These are phyloP conservation scores for Fusarium sp. DNA, from an alignment of 2,329 filamentous ascomycete species.

Conservation along the genomic window DNA sequence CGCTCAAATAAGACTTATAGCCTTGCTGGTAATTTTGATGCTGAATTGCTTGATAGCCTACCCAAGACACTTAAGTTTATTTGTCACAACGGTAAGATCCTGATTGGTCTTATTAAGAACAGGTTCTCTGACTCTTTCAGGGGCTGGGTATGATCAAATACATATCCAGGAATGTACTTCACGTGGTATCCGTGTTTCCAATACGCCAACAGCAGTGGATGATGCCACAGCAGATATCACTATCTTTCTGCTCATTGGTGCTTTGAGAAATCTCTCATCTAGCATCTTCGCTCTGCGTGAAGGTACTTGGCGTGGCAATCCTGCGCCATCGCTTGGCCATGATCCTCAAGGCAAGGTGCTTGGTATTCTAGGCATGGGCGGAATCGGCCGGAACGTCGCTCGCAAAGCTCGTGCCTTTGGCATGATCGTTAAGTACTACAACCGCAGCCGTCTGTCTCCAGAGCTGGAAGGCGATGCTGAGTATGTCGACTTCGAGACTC, in stretches of 20 bases:
- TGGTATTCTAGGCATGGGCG: conserved; percentile 87
- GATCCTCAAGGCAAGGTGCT: conserved; percentile 83
- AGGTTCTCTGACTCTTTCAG: conserved; percentile 53
- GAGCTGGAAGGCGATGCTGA: conserved; percentile 69
- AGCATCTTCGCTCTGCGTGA: conserved; percentile 74
- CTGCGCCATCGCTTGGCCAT: conserved; percentile 71
- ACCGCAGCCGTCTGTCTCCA: conserved; percentile 70
- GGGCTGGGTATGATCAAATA: conserved; percentile 88
- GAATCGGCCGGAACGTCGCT: conserved; percentile 83
- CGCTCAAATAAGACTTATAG: conserved; percentile 75
- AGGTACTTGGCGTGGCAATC: conserved; percentile 74
- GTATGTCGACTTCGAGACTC: conserved; percentile 79
- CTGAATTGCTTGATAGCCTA: conserved; percentile 72
- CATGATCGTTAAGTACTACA: conserved; percentile 81
- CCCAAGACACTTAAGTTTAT: conserved; percentile 68
- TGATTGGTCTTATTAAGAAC: neutral
- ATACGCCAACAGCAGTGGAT: conserved; percentile 83
- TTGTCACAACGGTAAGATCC: conserved; percentile 68
- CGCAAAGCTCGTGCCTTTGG: conserved; percentile 80
- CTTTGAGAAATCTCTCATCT: conserved; percentile 78
- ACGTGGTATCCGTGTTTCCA: conserved; percentile 77
- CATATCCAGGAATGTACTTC: conserved; percentile 78
- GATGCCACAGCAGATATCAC: conserved; percentile 85
- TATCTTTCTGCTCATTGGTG: conserved; percentile 85
- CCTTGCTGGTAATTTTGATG: conserved; percentile 77